Conservation (phyloP, 495 filamentous ascomycete genomes). For the Sordaria brevicollis region DNA sequence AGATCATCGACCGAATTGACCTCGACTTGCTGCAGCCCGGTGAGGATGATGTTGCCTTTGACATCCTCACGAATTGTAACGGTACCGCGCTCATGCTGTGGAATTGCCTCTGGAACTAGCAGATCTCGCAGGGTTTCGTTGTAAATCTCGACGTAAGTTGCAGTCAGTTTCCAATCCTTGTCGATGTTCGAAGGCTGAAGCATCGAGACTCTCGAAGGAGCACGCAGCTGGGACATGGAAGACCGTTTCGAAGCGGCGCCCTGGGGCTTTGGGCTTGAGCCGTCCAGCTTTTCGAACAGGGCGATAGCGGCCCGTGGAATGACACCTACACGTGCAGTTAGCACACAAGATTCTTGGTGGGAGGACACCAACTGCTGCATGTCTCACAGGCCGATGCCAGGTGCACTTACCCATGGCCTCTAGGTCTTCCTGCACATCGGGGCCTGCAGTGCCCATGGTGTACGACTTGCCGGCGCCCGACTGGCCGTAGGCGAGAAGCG, state of each 20-base stretch:
- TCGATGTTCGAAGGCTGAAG: conserved; percentile 38
- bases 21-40: conserved; percentile 75
- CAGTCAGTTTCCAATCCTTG: conserved; percentile 87
- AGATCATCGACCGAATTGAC: conserved; percentile 92
- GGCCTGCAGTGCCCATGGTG: conserved; percentile 95
- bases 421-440: conserved; percentile 63
- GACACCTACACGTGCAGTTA: conserved; percentile 51
- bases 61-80: conserved; percentile 87
- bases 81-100: conserved; percentile 53
- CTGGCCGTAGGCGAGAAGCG: conserved; percentile 93
- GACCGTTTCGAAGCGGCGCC: conserved; percentile 31
- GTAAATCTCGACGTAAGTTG: conserved; percentile 98
- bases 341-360: background rate
- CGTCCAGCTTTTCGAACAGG: conserved; percentile 81
- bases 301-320: conserved; percentile 82
- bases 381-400: conserved; percentile 1
- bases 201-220: conserved; percentile 73
- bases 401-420: conserved; percentile 67
- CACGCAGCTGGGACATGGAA: conserved; percentile 66
- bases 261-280: conserved; percentile 6
- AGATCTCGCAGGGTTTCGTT: conserved; percentile 93
- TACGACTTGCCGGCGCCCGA: conserved; percentile 99
- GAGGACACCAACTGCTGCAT: background rate
- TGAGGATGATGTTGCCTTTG: conserved; percentile 92
- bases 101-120: conserved; percentile 65